These are phyloP conservation scores for Collybia sordida DNA, from an alignment of 768 basidiomycete genomes.

Conservation along the genomic window DNA sequence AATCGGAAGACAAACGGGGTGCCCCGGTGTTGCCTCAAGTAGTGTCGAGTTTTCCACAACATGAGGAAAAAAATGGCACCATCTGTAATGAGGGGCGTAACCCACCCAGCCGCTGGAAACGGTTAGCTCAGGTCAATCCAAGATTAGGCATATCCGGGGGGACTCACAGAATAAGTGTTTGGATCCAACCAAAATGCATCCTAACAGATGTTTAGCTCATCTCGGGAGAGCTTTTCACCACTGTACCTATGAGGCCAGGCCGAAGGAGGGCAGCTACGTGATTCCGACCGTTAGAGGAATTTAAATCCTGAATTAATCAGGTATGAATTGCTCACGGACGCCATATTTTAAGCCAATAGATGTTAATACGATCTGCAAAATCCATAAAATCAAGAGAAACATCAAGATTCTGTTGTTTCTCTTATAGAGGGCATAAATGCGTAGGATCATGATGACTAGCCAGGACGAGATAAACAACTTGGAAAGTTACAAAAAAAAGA, in stretches of 20 bases:
- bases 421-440: constrained; percentile 27
- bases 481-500: not conserved
- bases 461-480: not conserved
- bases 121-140: not conserved
- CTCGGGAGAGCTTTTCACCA: not conserved
- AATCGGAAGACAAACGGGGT: constrained; percentile 11
- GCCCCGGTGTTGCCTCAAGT: not conserved
- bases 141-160: not conserved
- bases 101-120: constrained; percentile 21
- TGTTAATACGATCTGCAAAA: constrained; percentile 22
- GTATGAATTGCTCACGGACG: constrained; percentile 15
- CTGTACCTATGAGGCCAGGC: constrained; percentile 18
- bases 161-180: constrained; percentile 22
- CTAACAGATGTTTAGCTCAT: constrained; percentile 6
- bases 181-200: constrained; percentile 23
- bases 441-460: constrained; percentile 31
- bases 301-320: not conserved
- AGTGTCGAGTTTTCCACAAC: constrained; percentile 11
- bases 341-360: constrained; percentile 21
- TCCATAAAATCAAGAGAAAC: constrained; percentile 21
- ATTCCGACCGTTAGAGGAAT: not conserved
- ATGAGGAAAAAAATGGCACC: constrained; percentile 5
- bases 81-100: constrained; percentile 22
- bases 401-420: constrained; percentile 14
- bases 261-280: constrained; percentile 22